These are phyloP conservation scores for Ustilago vetiveriae DNA, from an alignment of 1,284 basidiomycete genomes.

Conservation along the genomic window DNA sequence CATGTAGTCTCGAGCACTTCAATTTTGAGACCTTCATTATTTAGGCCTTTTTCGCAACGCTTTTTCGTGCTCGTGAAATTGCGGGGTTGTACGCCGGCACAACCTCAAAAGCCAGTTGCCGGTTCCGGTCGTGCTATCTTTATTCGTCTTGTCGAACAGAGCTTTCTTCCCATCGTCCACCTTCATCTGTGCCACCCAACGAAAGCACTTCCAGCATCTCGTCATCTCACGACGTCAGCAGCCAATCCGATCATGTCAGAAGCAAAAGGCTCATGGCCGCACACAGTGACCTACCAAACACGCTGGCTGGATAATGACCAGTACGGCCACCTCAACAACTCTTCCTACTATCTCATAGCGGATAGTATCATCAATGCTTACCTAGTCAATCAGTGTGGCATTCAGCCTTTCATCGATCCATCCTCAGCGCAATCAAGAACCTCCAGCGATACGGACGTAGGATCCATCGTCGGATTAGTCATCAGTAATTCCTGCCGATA, in stretches of 20 bases:
- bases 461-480: constrained; percentile 41
- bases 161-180: not conserved
- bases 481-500: constrained; percentile 47
- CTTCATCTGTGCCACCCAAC: constrained; percentile 1
- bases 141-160: too few relatives aligned
- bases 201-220: too few relatives aligned
- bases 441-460: constrained; percentile 3
- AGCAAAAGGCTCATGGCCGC: constrained; percentile 30
- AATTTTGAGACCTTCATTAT: too few relatives aligned
- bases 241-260: constrained; percentile 25
- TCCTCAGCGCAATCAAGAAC: constrained; percentile 2
- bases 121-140: not conserved
- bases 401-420: constrained; percentile 36
- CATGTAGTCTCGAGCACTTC: too few relatives aligned
- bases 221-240: too few relatives aligned
- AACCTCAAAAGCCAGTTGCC: not conserved
- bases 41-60: too few relatives aligned
- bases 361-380: constrained; percentile 52
- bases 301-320: constrained; percentile 57
- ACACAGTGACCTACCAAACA: constrained; percentile 30
- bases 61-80: too few relatives aligned
- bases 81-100: constrained; percentile 3
- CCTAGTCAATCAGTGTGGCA: constrained; percentile 38
- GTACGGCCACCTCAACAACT: constrained; percentile 58
- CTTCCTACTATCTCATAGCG: constrained; percentile 46